Evolutionary conservation across 495 filamentous ascomycete genomes (phyloP), one percentile per base, ranked within the genome.

Genomic region (Penicillium dipodomyicola): DNA sequence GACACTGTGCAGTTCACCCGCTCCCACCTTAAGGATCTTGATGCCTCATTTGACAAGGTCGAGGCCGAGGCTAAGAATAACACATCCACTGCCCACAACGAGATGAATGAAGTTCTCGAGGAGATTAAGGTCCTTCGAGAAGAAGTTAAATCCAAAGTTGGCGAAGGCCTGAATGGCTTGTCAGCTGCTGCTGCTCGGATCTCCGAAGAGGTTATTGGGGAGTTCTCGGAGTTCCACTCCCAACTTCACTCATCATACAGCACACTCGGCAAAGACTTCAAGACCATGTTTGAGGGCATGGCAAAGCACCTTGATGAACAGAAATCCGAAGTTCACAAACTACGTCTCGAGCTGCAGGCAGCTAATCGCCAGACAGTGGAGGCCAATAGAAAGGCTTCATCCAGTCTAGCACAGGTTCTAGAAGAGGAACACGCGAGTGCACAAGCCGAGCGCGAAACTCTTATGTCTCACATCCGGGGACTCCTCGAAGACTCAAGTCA

Each of bases 91-190:
- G 86, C 90, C 3, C 90, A 89, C 62, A 85, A 92, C 51, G 87
- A 94, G 55, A 95, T 96, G 90, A 92, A 97, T 61, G 75, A 81
- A 27, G 87, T 96, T 22, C 81, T 98, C 4, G 92, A 94, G 61
- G 94, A 95, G 64, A 96, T 97, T 67, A 92, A 94, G 65, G 82
- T 81, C 37, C 79, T 97, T 27, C 82, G 94, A 22, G 88, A 96
- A 70, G 87, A 90, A 45, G 88, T 97, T 17, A 97, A 96, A 72
- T 72, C 80, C 33, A 86, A 86, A 42, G 90, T 97, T 33, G 91
- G 90, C 4, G 85, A 91, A 61, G 92, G 93, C 4, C 78, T 98
- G 15, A 87, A 88, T 65, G 87, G 90, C 7, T 82, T 98, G 3
- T 91, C 92, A 1, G 81, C 79, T 27, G 93, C 92, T 11, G 93